Evolutionary conservation across 2,329 filamentous ascomycete species (phyloP).

Genomic region (Aspergillus sp.): DNA sequence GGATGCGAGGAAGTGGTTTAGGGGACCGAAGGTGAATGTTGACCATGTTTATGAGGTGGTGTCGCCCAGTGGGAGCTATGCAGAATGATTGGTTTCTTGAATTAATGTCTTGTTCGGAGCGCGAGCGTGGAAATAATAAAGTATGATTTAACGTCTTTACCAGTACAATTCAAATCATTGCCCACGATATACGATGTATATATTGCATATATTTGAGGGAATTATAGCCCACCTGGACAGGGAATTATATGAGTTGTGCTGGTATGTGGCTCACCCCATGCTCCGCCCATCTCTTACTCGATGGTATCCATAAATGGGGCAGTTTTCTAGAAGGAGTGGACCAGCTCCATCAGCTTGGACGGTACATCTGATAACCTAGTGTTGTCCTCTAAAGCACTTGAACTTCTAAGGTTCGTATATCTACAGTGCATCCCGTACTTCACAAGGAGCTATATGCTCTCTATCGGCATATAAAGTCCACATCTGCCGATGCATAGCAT

Average conservation of each 20-base stretch:
- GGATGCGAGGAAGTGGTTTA: conserved; percentile 62
- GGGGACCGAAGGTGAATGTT: conserved; percentile 62
- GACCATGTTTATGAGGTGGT: conserved; percentile 40
- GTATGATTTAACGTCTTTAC: too few species aligned
- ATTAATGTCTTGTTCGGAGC: background rate
- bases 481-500: background rate
- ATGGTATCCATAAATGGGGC: too few species aligned
- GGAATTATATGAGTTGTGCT: too few species aligned
- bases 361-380: background rate
- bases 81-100: background rate
- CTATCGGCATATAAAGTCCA: background rate
- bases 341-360: background rate
- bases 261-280: too few species aligned
- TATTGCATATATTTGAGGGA: background rate
- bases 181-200: background rate
- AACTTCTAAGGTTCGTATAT: background rate
- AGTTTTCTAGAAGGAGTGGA: background rate
- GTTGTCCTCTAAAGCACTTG: background rate
- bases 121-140: background rate
- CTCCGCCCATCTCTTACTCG: too few species aligned
- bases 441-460: background rate
- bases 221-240: background rate
- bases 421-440: background rate
- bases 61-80: conserved; percentile 5
- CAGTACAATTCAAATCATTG: background rate